Conservation (phyloP, 1,284 basidiomycete genomes). For the Sanghuangporus baumii region DNA sequence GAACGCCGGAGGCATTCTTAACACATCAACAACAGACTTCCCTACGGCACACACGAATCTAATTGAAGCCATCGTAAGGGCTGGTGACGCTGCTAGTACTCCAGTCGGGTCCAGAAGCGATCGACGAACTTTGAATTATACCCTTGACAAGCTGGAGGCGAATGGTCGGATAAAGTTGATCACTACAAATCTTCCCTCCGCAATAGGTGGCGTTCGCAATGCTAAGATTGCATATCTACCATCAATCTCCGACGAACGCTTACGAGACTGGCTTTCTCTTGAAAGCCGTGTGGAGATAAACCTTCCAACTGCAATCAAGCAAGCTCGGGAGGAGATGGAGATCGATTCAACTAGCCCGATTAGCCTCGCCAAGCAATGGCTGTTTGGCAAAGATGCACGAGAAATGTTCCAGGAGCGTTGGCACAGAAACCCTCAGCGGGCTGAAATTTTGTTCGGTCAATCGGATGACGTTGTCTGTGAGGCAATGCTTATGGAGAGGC, state of each 20-base stretch:
- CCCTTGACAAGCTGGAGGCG: slow-evolving; percentile 54
- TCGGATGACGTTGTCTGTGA: slow-evolving; percentile 50
- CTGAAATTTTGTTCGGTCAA: slow-evolving; percentile 44
- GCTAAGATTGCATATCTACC: slow-evolving; percentile 60
- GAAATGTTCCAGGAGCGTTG: slow-evolving; percentile 31
- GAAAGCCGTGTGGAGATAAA: slow-evolving; percentile 27
- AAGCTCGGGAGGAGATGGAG: background rate
- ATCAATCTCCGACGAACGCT: slow-evolving; percentile 39
- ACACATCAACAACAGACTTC: slow-evolving; percentile 61
- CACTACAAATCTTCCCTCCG: slow-evolving; percentile 48
- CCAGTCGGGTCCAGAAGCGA: slow-evolving; percentile 64
- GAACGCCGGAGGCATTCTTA: slow-evolving; percentile 56
- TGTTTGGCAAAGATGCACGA: background rate
- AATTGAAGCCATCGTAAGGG: slow-evolving; percentile 45
- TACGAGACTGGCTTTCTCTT: slow-evolving; percentile 49
- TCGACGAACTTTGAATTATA: slow-evolving; percentile 59
- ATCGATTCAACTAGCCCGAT: slow-evolving; percentile 2
- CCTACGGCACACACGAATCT: slow-evolving; percentile 57
- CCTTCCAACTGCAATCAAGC: background rate
- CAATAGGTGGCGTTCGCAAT: slow-evolving; percentile 47
- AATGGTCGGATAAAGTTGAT: slow-evolving; percentile 61
- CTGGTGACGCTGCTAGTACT: slow-evolving; percentile 61
- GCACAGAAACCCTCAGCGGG: slow-evolving; percentile 37
- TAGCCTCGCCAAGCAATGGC: slow-evolving; percentile 8
- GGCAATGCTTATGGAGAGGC: slow-evolving; percentile 57